Evolutionary conservation across 352 stramenopile genomes (phyloP).

Genomic region (Elongisporangium anandrum): DNA sequence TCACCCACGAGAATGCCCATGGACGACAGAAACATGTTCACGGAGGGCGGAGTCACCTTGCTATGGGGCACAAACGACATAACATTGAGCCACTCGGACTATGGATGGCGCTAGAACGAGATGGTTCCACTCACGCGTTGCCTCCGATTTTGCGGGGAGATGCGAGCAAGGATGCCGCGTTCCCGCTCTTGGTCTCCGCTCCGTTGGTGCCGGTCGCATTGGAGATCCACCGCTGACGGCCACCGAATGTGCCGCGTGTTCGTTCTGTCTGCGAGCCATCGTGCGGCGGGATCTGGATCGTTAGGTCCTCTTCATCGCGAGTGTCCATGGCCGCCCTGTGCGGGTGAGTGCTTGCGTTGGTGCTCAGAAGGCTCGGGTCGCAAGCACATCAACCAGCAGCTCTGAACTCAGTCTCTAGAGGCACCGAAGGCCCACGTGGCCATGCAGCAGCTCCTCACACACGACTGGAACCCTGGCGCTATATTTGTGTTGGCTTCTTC

Average conservation of each 20-base stretch:
- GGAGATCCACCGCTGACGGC: slow-evolving; percentile 70
- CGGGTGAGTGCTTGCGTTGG: neutral
- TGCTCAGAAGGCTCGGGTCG: neutral
- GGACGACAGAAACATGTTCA: slow-evolving; percentile 68
- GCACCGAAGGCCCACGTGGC: neutral
- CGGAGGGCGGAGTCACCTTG: slow-evolving; percentile 62
- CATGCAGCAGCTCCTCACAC: neutral
- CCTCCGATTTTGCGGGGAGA: slow-evolving; percentile 28
- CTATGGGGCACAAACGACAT: slow-evolving; percentile 7
- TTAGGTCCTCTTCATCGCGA: slow-evolving; percentile 61
- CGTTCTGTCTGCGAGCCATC: slow-evolving; percentile 74
- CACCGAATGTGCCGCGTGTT: slow-evolving; percentile 60
- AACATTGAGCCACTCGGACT: neutral
- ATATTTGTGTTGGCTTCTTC: neutral
- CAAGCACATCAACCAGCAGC: neutral
- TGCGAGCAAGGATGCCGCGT: slow-evolving; percentile 33
- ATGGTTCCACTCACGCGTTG: slow-evolving; percentile 29
- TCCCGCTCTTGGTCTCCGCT: slow-evolving; percentile 30
- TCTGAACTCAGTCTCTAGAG: neutral
- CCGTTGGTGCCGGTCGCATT: slow-evolving; percentile 12
- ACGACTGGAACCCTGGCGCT: neutral
- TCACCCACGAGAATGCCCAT: slow-evolving; percentile 70
- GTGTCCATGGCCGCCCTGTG: slow-evolving; percentile 23
- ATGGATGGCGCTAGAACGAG: neutral
- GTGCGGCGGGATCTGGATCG: slow-evolving; percentile 60